A percentile compares a stretch with the other conserved stretches of the same genome.
Evolutionary conservation across 2,329 filamentous ascomycete genomes (phyloP).

Genomic region (Stemphylium lycopersici): DNA sequence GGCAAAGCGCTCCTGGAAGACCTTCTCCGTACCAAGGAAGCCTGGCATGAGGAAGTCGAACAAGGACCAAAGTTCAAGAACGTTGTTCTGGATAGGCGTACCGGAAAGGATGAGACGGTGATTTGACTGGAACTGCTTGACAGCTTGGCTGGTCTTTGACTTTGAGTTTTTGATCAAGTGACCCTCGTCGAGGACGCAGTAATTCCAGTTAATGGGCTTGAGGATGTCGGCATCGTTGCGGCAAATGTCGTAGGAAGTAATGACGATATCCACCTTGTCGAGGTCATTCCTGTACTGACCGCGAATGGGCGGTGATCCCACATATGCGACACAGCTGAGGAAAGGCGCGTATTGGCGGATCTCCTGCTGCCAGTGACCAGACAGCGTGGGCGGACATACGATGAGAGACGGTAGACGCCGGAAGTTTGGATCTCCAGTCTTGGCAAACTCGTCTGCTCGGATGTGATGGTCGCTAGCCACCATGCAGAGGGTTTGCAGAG

Average conservation of each 20-base stretch:
- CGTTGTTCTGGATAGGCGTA: conserved; percentile 97
- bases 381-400: conserved; percentile 93
- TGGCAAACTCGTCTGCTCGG: conserved; percentile 86
- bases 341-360: conserved; percentile 96
- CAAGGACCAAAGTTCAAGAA: conserved; percentile 93
- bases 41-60: conserved; percentile 99
- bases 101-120: conserved; percentile 95
- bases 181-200: conserved; percentile 94
- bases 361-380: conserved; percentile 98
- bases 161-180: conserved; percentile 99
- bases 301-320: conserved; percentile 84
- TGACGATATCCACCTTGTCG: conserved; percentile 83
- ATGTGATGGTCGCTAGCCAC: conserved; percentile 97
- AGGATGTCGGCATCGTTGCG: conserved; percentile 92
- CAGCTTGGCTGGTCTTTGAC: conserved; percentile 91
- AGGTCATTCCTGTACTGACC: conserved; percentile 72
- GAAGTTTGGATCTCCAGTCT: conserved; percentile 78
- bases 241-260: conserved; percentile 98
- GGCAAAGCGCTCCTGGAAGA: conserved; percentile 94
- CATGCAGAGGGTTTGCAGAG: conserved; percentile 95
- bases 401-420: conserved; percentile 88
- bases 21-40: conserved; percentile 93
- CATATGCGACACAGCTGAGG: conserved; percentile 85
- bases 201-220: conserved; percentile 89
- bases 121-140: conserved; percentile 88